Conservation (phyloP, 352 stramenopile species). For the Thraustotheca clavata region DNA sequence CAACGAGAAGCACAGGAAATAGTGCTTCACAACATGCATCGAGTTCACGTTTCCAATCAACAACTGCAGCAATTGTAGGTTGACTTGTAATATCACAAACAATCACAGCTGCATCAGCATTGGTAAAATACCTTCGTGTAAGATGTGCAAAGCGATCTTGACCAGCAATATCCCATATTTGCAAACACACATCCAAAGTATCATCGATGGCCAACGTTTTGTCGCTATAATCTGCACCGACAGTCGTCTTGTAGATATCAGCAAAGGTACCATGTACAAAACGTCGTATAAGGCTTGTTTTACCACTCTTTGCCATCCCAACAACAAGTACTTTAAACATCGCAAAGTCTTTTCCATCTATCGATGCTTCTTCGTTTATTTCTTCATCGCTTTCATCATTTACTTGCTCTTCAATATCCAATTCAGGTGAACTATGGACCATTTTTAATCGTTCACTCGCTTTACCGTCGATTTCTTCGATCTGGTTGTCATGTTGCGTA, state of each 20-base stretch:
- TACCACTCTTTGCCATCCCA: conserved; percentile 81
- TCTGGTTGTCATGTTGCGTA: conserved; percentile 6
- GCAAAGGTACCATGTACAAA: conserved; percentile 63
- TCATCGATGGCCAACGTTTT: conserved; percentile 62
- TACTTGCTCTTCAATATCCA: background rate
- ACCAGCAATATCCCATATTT: conserved; percentile 85
- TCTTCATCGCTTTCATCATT: background rate
- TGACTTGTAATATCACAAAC: conserved; percentile 83
- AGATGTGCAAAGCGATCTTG: conserved; percentile 86
- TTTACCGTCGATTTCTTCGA: background rate
- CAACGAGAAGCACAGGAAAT: conserved; percentile 73
- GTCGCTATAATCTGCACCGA: conserved; percentile 81
- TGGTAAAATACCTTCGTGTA: conserved; percentile 75
- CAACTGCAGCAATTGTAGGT: conserved; percentile 78
- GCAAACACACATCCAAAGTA: conserved; percentile 47
- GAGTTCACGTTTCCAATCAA: conserved; percentile 77
- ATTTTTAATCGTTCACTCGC: background rate
- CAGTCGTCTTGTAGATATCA: conserved; percentile 80
- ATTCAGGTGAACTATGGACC: background rate
- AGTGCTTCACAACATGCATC: conserved; percentile 44
- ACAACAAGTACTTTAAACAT: conserved; percentile 84
- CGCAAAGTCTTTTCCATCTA: conserved; percentile 29
- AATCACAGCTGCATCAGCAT: conserved; percentile 72
- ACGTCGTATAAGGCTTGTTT: conserved; percentile 76
- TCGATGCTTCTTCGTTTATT: conserved; percentile 16